A percentile compares a stretch with the other conserved stretches of the same genome.
Evolutionary conservation across 1,284 basidiomycete genomes (phyloP).

Genomic region (Cryptococcus deneoformans): DNA sequence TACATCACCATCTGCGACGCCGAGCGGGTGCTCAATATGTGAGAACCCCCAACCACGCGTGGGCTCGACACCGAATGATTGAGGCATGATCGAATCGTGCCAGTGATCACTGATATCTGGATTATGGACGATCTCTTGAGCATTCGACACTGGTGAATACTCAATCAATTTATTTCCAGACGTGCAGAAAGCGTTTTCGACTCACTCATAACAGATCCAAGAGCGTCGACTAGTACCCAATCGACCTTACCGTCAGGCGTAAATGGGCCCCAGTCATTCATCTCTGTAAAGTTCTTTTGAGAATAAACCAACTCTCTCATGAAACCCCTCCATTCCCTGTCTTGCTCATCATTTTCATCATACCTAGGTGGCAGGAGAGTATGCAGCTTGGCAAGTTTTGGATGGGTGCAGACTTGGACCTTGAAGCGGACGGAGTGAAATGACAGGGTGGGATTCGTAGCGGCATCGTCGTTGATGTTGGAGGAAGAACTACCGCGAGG

Average conservation of each 20-base stretch:
- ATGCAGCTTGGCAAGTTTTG: slow-evolving; percentile 27
- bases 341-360: slow-evolving; percentile 11
- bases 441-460: not conserved
- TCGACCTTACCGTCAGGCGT: slow-evolving; percentile 34
- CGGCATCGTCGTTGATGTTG: no score
- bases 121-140: slow-evolving; percentile 23
- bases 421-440: slow-evolving; percentile 2
- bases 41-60: slow-evolving; percentile 28
- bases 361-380: slow-evolving; percentile 23
- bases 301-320: slow-evolving; percentile 36
- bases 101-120: slow-evolving; percentile 22
- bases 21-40: slow-evolving; percentile 21
- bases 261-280: slow-evolving; percentile 41
- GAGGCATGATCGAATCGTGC: slow-evolving; percentile 22
- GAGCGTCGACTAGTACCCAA: slow-evolving; percentile 39
- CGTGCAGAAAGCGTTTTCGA: not conserved
- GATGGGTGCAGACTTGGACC: slow-evolving; percentile 11
- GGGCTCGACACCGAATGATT: slow-evolving; percentile 29
- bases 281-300: slow-evolving; percentile 21
- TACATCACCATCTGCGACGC: slow-evolving; percentile 19
- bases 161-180: not conserved
- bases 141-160: slow-evolving; percentile 28
- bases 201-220: slow-evolving; percentile 44
- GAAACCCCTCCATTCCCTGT: slow-evolving; percentile 28
- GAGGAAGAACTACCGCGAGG: not conserved